Evolutionary conservation across 352 stramenopile genomes (phyloP), one percentile per base, ranked within the genome.

Genomic region (Phytophthora sansomeana): DNA sequence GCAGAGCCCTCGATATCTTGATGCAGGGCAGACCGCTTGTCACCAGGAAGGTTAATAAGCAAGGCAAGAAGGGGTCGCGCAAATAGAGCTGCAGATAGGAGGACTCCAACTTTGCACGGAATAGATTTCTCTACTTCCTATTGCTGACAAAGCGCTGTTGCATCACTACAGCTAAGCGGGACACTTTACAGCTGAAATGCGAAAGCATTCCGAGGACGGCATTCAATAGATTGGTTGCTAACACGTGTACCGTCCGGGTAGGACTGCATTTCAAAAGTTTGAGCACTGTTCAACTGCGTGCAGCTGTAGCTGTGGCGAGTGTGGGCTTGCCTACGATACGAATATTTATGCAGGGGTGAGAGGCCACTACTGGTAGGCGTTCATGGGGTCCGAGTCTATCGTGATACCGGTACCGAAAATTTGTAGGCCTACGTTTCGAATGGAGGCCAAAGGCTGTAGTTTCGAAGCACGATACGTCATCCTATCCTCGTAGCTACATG

Each of bases 11-110:
- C 19, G 77, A 90, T 38, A 80, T 80, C n/a, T 46, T 93, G 59
- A 75, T 93, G 57, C 69, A 89, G 48, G 85, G 85, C 38, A 88
- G 83, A 56, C 83, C 85, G n/a, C 73, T 93, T 7, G 79, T 91
- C 19, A 81, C 78, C 19, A 84, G 80, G 42, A 87, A 86, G 55
- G 58, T 70, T 38, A 91, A 89, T 38, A 91, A 89, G 49, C 72
- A 88, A 59, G 60, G 73, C 39, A 93, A 93, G 70, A 90, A 90
- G 51, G 59, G 67, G n/a, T 33, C 67, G 38, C 65, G 68, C 24
- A 64, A 38, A 55, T 75, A 78, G 49, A 58, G 13, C 10, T 7
- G 33, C 17, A 46, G 19, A 46, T 24, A 3, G 21, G 46, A 38
- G 8, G 32, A 13, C 8, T 13, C 13, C 35, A 39, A n/a, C 2